Evolutionary conservation across 768 basidiomycete species (phyloP), one percentile per base, ranked within the genome.

Genomic region (Epithele typhae): DNA sequence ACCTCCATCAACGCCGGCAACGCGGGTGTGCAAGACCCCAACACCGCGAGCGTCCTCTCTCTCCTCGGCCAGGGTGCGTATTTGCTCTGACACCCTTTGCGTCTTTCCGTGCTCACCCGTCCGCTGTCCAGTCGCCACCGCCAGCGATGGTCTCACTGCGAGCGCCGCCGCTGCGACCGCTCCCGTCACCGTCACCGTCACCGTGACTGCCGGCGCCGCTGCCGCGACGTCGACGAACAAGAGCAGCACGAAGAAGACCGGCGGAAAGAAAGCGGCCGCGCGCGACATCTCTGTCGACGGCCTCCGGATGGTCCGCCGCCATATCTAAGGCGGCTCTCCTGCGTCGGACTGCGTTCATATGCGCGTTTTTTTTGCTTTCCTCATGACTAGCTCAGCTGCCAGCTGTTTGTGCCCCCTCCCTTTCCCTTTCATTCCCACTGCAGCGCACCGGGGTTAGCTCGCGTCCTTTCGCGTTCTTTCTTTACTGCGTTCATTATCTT

Each of bases 1-100:
- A 59, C 56, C 17, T 53, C 56, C 23, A 53, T 59, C 44, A 59
- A 59, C 45, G 33, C 49, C 37, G 59, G 59, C 33, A 59, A 59
- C 45, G 59, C 56, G 27, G 59, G 59, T 42, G 59, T 59, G 19
- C 54, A 47, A 33, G 25, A 37, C 30, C 46, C 46, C 43, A 42
- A 56, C 40, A 59, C 59, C 40, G 56, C 49, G 22, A 52, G 51
- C 17, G 54, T 57, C 51, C 43, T 57, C 40, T 49, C 52, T 11
- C 54, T 59, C 32, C 49, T 59, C 21, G 59, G 59, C 14, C 45
- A 46, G 33, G 35, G 58, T 59, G 55, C 63, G 40, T 51, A 25
- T 2, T 17, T 3, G n/a, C 7, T 17, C 18, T 24, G 9, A 14
- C 17, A 3, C 5, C 10, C 5, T 25, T 32, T 15, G 14, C 23